phyloP scores from a whole-genome alignment of 257 asterid genomes.

The Henckelia pumila region DNA sequence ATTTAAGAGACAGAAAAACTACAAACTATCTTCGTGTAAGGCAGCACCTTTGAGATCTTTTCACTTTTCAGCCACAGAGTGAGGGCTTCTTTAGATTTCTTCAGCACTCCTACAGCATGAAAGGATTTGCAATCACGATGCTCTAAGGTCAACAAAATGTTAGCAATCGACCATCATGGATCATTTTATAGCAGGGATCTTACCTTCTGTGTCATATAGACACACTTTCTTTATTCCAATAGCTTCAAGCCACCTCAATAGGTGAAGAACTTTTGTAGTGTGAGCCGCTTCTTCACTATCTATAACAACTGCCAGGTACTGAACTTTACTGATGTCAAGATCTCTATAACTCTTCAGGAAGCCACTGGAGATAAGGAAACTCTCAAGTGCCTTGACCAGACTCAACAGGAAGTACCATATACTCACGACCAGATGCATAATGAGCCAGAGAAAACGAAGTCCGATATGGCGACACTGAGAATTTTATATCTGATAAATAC shows the following conservation, averaged over 20 bases:
- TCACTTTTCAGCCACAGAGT: conserved; percentile 42
- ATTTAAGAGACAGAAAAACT: neutral
- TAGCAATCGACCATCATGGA: neutral
- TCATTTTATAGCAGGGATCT: conserved; percentile 4
- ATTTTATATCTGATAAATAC: conserved; percentile 13
- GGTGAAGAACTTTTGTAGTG: conserved; percentile 59
- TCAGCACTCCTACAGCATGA: conserved; percentile 66
- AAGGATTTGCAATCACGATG: conserved; percentile 20
- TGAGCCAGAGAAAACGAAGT: conserved; percentile 51
- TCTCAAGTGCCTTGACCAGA: conserved; percentile 51
- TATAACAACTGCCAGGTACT: conserved; percentile 79
- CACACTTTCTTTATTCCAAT: conserved; percentile 68
- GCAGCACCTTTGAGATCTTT: conserved; percentile 46
- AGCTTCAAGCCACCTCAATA: conserved; percentile 65
- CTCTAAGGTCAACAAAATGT: neutral
- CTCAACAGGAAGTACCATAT: conserved; percentile 56
- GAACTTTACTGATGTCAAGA: conserved; percentile 63
- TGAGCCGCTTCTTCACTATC: conserved; percentile 85
- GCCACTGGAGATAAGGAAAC: conserved; percentile 68
- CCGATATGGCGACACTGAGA: conserved; percentile 53
- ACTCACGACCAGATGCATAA: conserved; percentile 65
- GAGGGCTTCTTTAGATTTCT: conserved; percentile 67
- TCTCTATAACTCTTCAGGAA: conserved; percentile 44
- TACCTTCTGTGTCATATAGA: conserved; percentile 90
- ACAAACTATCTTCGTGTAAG: neutral